These are phyloP conservation scores for Grosmannia clavigera DNA, from an alignment of 2,329 filamentous ascomycete genomes.

Conservation along the genomic window DNA sequence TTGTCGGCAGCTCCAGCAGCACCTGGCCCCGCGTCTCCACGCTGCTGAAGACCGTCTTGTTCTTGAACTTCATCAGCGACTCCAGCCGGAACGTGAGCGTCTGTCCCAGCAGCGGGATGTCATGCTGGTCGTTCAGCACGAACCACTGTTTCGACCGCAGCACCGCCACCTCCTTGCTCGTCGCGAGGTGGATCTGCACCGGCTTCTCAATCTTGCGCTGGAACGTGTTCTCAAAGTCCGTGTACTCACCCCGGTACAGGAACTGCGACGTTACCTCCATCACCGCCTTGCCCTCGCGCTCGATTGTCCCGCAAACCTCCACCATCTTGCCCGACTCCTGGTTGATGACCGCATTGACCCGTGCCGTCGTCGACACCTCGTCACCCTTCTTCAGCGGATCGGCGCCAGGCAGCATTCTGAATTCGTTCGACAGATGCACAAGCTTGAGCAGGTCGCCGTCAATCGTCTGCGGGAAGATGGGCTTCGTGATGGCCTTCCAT, in stretches of 20 bases:
- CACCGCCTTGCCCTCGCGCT: slow-evolving; percentile 66
- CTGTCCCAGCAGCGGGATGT: slow-evolving; percentile 81
- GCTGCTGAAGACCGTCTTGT: slow-evolving; percentile 79
- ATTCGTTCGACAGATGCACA: slow-evolving; percentile 91
- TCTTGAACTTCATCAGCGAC: slow-evolving; percentile 87
- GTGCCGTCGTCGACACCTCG: slow-evolving; percentile 79
- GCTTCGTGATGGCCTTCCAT: slow-evolving; percentile 99
- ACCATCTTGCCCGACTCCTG: slow-evolving; percentile 99
- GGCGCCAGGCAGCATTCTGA: slow-evolving; percentile 95
- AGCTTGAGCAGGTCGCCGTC: slow-evolving; percentile 93
- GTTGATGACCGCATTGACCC: slow-evolving; percentile 96
- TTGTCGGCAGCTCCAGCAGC: slow-evolving; percentile 84
- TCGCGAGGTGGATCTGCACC: slow-evolving; percentile 80
- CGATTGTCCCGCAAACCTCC: slow-evolving; percentile 96
- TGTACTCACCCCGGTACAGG: slow-evolving; percentile 86
- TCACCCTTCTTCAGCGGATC: slow-evolving; percentile 94
- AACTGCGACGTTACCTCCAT: slow-evolving; percentile 99
- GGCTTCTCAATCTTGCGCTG: slow-evolving; percentile 93
- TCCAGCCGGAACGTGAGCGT: slow-evolving; percentile 93
- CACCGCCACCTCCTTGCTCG: slow-evolving; percentile 84
- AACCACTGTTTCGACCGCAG: slow-evolving; percentile 98
- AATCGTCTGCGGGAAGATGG: slow-evolving; percentile 93
- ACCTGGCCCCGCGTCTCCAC: slow-evolving; percentile 90
- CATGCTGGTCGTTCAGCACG: slow-evolving; percentile 56
- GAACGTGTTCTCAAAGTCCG: slow-evolving; percentile 96